These are phyloP conservation scores for Tillandsia fasciculata DNA, from an alignment of 176 grass and related monocot species.

Conservation along the genomic window DNA sequence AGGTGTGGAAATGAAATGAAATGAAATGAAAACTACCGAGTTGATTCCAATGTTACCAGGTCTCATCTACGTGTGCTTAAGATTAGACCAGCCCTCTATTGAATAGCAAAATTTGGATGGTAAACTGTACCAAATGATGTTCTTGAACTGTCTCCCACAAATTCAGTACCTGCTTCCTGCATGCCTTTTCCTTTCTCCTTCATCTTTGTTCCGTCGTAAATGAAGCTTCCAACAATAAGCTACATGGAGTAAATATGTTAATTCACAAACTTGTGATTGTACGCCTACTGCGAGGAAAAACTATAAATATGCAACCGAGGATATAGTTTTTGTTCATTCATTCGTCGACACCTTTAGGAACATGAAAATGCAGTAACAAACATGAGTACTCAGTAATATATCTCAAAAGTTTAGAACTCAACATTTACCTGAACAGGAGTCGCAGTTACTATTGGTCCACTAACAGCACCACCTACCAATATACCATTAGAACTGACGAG, in stretches of 20 bases:
- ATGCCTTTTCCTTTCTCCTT: constrained; percentile 23
- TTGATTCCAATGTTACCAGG: constrained; percentile 24
- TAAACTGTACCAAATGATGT: not conserved
- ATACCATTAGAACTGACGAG: constrained; percentile 66
- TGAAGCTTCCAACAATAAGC: constrained; percentile 30
- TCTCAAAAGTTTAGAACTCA: no score
- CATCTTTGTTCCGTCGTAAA: constrained; percentile 18
- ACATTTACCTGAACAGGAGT: constrained; percentile 71
- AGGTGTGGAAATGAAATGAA: no score
- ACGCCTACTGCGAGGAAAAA: not conserved
- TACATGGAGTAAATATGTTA: constrained; percentile 7
- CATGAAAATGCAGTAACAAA: no score
- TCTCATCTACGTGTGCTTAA: constrained; percentile 18
- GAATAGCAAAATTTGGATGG: constrained; percentile 13
- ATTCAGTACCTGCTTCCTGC: constrained; percentile 18
- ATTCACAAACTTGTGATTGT: not conserved
- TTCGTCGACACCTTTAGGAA: no score
- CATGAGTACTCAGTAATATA: no score
- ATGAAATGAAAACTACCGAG: not conserved
- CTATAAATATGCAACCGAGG: not conserved
- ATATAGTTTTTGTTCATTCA: no score
- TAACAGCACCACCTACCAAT: constrained; percentile 73
- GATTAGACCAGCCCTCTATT: constrained; percentile 14
- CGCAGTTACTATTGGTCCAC: constrained; percentile 63
- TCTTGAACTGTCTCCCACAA: constrained; percentile 7